These are phyloP conservation scores for Raphanus sativus DNA, from an alignment of 345 rosid species.

Conservation along the genomic window DNA sequence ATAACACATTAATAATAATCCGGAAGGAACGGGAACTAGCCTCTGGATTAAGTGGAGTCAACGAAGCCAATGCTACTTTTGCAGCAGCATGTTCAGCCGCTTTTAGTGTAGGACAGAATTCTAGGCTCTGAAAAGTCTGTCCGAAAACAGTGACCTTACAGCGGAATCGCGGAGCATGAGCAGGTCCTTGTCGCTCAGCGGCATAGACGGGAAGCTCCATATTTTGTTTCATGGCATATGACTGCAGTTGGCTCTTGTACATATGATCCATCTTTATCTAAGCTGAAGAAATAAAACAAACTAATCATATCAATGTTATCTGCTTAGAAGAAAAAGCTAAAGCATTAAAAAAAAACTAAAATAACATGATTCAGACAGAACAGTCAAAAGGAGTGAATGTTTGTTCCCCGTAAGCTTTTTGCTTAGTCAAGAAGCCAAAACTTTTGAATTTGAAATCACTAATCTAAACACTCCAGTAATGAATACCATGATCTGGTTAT, in stretches of 20 bases:
- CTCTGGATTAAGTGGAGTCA: conserved; percentile 42
- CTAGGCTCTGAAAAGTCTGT: conserved; percentile 42
- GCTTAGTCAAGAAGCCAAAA: not conserved
- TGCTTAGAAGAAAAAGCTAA: not conserved
- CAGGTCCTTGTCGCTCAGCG: conserved; percentile 52
- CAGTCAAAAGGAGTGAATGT: not conserved
- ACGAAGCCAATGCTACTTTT: conserved; percentile 51
- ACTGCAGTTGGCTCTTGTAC: conserved; percentile 54
- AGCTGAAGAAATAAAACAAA: not conserved
- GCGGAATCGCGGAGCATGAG: conserved; percentile 58
- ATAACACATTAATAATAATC: not conserved
- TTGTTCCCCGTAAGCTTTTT: not conserved
- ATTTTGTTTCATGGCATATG: conserved; percentile 50
- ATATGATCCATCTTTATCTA: conserved; percentile 24
- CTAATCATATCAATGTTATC: not conserved
- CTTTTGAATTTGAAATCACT: not conserved
- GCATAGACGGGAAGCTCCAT: conserved; percentile 49
- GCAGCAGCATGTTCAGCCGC: conserved; percentile 74
- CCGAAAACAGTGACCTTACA: conserved; percentile 52
- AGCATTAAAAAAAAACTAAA: not conserved
- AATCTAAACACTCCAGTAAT: not conserved
- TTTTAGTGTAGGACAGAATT: conserved; percentile 48
- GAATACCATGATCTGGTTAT: not conserved
- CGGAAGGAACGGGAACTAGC: conserved; percentile 21
- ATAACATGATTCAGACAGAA: not conserved